These are phyloP conservation scores for Gigaspora rosea DNA, from an alignment of 192 early-diverging fungal genomes.

Conservation along the genomic window DNA sequence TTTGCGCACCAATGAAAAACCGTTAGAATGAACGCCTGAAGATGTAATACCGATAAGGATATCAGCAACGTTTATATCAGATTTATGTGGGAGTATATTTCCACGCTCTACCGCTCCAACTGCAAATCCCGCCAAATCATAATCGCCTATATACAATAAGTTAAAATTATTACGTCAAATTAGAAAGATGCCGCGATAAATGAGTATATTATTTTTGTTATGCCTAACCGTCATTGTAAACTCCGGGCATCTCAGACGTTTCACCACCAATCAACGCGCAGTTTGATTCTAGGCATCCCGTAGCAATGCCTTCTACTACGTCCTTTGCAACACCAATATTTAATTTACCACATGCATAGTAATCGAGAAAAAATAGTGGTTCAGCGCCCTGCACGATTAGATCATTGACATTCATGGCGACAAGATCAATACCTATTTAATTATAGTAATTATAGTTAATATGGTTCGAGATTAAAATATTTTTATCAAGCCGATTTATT, in stretches of 20 bases:
- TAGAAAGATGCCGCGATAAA: not conserved
- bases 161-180: not conserved
- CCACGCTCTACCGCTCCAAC: conserved; percentile 94
- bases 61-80: conserved; percentile 77
- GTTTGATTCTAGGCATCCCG: conserved; percentile 87
- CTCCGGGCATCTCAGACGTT: conserved; percentile 99
- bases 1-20: conserved; percentile 97
- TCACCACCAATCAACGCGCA: conserved; percentile 98
- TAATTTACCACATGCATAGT: conserved; percentile 94
- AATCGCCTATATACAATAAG: conserved; percentile 55
- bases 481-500: not conserved
- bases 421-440: conserved; percentile 75
- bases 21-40: conserved; percentile 98
- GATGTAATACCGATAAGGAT: conserved; percentile 88
- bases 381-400: conserved; percentile 98
- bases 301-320: conserved; percentile 91
- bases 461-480: not conserved
- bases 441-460: not conserved
- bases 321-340: conserved; percentile 89
- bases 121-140: conserved; percentile 96
- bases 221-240: conserved; percentile 66
- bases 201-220: not conserved
- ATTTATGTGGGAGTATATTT: conserved; percentile 83
- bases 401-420: conserved; percentile 99
- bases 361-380: conserved; percentile 98